A percentile compares a stretch with the other conserved stretches of the same genome.
phyloP scores from a whole-genome alignment of 2,329 filamentous ascomycete genomes.

The Beauveria varroae region DNA sequence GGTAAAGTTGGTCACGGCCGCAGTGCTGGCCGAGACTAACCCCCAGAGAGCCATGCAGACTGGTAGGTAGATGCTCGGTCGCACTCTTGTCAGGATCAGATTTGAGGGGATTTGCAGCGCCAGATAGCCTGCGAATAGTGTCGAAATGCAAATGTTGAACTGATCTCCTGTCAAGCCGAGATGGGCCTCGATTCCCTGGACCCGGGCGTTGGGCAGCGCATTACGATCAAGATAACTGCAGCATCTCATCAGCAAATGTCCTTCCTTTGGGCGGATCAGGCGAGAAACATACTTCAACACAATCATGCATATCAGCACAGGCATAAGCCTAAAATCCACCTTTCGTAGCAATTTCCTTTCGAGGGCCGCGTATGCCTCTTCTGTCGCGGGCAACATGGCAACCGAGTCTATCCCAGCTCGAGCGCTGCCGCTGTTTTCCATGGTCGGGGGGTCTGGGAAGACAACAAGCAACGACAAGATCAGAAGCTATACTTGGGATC shows the following conservation, averaged over 20 bases:
- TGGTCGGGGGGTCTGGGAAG: background rate
- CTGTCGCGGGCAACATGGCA: background rate
- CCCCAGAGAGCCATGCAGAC: conserved; percentile 36
- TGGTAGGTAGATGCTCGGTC: conserved; percentile 46
- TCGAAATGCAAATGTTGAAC: conserved; percentile 50
- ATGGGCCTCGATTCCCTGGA: conserved; percentile 51
- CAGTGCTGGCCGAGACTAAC: conserved; percentile 37
- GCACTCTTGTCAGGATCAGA: conserved; percentile 44
- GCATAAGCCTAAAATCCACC: conserved; percentile 44
- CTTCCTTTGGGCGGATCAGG: too few species aligned
- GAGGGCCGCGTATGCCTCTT: conserved; percentile 2
- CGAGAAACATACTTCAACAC: conserved; percentile 32
- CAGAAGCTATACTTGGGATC: too few species aligned
- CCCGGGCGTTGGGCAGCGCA: conserved; percentile 26
- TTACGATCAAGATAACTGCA: conserved; percentile 39
- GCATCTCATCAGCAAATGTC: background rate
- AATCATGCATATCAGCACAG: conserved; percentile 47
- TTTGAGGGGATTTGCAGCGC: conserved; percentile 57
- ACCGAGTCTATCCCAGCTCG: background rate
- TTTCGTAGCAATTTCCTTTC: conserved; percentile 37
- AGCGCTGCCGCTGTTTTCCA: background rate
- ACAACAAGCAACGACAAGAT: too few species aligned
- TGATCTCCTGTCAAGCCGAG: conserved; percentile 46
- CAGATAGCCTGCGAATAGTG: conserved; percentile 56
- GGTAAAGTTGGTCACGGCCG: conserved; percentile 33